Evolutionary conservation across 2,329 filamentous ascomycete genomes (phyloP), one percentile per base, ranked within the genome.

Genomic region (Kalmusia sp.): DNA sequence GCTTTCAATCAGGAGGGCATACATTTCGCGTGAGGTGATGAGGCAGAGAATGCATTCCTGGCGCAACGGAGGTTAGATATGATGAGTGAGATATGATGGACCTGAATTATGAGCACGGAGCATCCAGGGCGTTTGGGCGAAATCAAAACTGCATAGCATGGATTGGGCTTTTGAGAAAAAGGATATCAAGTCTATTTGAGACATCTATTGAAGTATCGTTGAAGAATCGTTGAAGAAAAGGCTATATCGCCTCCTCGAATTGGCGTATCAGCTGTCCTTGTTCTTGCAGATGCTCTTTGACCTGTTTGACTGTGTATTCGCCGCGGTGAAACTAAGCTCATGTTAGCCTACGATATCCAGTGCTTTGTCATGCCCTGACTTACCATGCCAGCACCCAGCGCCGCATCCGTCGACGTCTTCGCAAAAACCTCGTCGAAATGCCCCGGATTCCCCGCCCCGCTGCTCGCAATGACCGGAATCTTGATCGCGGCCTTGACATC

Each of bases 391-490:
- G 95, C 95, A 3, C 95, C 95, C 55, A 99, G 79, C 24, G 95
- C 95, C 44, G 95, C 95, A 80, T 99, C 95, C 3, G 93, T 93
- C 14, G 82, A 81, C 7, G 95, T 98, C 77, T 90, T 80, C 51
- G 84, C 80, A 75, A 99, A 99, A 1, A 98, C 95, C 71, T 98
- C 90, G 46, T 87, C 83, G 71, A 99, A 99, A 77, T 99, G 95
- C 0, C 72, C 84, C 2, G 95, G 93, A 63, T 89, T 87, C 1
- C 95, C 95, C 2, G 95, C 95, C 34, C 95, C 95, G 71, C 91
- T 96, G 24, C 90, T 95, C 12, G 95, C 93, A 76, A 99, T 96
- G 44, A 99, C 95, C 6, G 95, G 95, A 61, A 99, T 97, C 70
- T 83, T 89, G 59, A 96, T 84, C 15, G 90, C 86, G n/a, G 72